Evolutionary conservation across 2,329 filamentous ascomycete genomes (phyloP), one percentile per base, ranked within the genome.

Genomic region (Coniochaeta pulveracea): DNA sequence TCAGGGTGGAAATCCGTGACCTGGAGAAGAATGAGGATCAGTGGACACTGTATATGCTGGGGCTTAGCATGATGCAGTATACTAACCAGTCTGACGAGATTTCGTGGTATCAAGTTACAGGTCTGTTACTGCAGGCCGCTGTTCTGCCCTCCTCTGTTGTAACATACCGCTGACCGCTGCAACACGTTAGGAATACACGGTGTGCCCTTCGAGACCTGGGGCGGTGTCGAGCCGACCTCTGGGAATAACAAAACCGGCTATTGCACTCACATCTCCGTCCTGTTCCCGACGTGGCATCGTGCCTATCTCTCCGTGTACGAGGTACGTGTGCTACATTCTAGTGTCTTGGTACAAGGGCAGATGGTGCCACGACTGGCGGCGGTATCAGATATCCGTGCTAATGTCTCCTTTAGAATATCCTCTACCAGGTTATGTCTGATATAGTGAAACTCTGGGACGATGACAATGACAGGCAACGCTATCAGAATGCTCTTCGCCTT

Each of bases 281-380:
- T 91, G 11, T 91, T 93, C 50, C 73, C 80, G 24, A 69, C 77
- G 24, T 93, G 85, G 85, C 85, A 93, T 62, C 72, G 85, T 32
- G 81, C 84, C 1, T 93, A 89, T 53, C 61, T 91, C 37, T 68
- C 64, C 19, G 52, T 75, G 33, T 72, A 71, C 37, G 71, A 76
- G 61, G 71, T 69, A 49, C 34, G 49, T 37, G 26, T 22, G n/a
- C n/a, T n/a, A n/a, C n/a, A n/a, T n/a, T n/a, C n/a, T n/a, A n/a
- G n/a, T n/a, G n/a, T n/a, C n/a, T n/a, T n/a, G n/a, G 6, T 14
- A 11, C 3, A 8, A 8, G 24, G 14, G 19, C 12, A 35, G 3
- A 19, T 11, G 10, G 4, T 5, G 4, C 14, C 10, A 12, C 16
- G 31, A 19, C 25, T 30, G 16, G 7, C 10, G 14, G 8, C 10